These are phyloP conservation scores for Jasminum sambac DNA, from an alignment of 257 asterid species.

Conservation along the genomic window DNA sequence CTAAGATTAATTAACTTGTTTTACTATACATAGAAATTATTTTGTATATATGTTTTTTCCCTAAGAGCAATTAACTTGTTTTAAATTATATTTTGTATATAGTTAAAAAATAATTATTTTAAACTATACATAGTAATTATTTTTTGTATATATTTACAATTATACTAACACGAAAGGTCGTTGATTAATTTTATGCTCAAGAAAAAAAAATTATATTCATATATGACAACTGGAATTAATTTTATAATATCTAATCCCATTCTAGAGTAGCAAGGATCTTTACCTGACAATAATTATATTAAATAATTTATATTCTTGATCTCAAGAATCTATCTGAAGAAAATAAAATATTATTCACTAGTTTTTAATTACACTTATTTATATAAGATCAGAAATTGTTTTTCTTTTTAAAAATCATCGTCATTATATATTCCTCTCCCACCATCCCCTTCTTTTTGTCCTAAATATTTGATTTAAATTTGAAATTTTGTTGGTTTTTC, in stretches of 20 bases:
- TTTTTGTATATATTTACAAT: constrained; percentile 29
- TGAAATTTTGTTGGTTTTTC: constrained; percentile 7
- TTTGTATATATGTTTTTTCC: too few relatives aligned
- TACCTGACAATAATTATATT: constrained; percentile 12
- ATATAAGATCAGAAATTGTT: constrained; percentile 19
- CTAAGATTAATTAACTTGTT: too few relatives aligned
- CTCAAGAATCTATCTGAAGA: constrained; percentile 37
- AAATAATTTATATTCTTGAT: not conserved
- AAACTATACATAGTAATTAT: too few relatives aligned
- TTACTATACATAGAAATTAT: too few relatives aligned
- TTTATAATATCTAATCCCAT: constrained; percentile 14
- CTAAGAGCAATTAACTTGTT: too few relatives aligned
- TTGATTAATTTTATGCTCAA: not conserved
- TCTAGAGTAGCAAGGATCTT: constrained; percentile 28
- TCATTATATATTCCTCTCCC: constrained; percentile 6
- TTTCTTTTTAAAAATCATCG: too few relatives aligned
- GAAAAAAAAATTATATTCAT: constrained; percentile 10
- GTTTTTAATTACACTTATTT: constrained; percentile 7
- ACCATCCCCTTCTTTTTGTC: constrained; percentile 6
- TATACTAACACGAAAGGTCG: constrained; percentile 9
- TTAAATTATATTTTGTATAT: too few relatives aligned
- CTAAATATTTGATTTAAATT: not conserved
- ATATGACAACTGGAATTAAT: constrained; percentile 24
- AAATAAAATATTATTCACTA: constrained; percentile 24
- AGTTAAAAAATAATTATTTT: too few relatives aligned